Conservation (phyloP, 768 basidiomycete species). For the Stropharia rugosoannulata region DNA sequence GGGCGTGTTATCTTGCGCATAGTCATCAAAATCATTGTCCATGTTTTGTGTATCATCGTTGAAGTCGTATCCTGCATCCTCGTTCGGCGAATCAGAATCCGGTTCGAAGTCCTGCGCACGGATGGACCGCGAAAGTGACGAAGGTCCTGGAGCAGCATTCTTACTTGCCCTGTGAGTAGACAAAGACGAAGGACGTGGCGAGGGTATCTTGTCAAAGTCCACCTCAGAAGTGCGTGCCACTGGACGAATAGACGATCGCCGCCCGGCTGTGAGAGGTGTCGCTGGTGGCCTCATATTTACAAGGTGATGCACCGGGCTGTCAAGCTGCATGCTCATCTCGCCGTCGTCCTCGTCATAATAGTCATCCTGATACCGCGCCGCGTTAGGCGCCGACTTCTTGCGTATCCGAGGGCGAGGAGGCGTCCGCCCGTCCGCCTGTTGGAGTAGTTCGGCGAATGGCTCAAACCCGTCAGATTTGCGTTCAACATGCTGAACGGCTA, state of each 20-base stretch:
- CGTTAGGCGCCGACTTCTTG: conserved; percentile 45
- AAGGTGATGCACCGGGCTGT: conserved; percentile 52
- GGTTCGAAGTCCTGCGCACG: conserved; percentile 27
- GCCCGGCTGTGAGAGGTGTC: conserved; percentile 38
- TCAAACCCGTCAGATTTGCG: conserved; percentile 82
- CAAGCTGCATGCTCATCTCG: conserved; percentile 78
- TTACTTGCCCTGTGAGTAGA: conserved; percentile 23
- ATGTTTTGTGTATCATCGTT: conserved; percentile 19
- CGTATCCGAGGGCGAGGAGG: conserved; percentile 54
- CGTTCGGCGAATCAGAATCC: conserved; percentile 29
- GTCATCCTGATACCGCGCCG: conserved; percentile 29
- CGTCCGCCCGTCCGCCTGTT: conserved; percentile 65
- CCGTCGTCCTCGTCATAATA: conserved; percentile 56
- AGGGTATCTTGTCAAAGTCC: conserved; percentile 64
- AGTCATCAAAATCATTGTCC: conserved; percentile 26
- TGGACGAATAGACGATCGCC: conserved; percentile 44
- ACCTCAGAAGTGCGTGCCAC: conserved; percentile 51
- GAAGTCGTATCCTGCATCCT: conserved; percentile 26
- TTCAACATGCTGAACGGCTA: conserved; percentile 65
- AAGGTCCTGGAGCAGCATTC: conserved; percentile 39
- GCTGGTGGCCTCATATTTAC: conserved; percentile 38
- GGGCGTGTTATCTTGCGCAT: conserved; percentile 24
- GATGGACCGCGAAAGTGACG: conserved; percentile 37
- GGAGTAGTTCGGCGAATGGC: conserved; percentile 72
- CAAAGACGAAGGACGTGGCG: conserved; percentile 37